phyloP scores from a whole-genome alignment of 2,329 filamentous ascomycete species.

The Annulohypoxylon truncatum region DNA sequence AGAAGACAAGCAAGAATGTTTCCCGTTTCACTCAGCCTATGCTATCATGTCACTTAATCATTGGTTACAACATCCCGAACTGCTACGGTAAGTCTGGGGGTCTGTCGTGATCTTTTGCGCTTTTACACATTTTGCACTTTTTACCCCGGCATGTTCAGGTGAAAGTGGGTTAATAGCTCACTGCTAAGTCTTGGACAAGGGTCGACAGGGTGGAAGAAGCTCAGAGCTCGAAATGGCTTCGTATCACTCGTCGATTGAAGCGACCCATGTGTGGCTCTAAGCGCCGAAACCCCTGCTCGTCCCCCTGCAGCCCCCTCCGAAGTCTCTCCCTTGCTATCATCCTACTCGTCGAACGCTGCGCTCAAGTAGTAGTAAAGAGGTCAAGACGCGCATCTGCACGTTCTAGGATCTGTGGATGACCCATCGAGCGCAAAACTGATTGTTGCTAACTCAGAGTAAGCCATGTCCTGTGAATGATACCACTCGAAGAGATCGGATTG shows the following conservation, averaged over 20 bases:
- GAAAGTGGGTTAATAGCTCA: conserved; percentile 40
- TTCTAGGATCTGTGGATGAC: conserved; percentile 38
- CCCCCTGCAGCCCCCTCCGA: conserved; percentile 57
- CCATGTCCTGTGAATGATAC: conserved; percentile 19
- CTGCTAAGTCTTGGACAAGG: conserved; percentile 8
- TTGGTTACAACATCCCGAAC: conserved; percentile 20
- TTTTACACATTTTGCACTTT: conserved; percentile 21
- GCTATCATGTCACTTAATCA: conserved; percentile 23
- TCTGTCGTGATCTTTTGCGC: conserved; percentile 34
- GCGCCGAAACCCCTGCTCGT: conserved; percentile 65
- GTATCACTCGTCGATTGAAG: conserved; percentile 57
- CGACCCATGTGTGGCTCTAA: conserved; percentile 60
- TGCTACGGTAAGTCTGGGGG: conserved; percentile 21
- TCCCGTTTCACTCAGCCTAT: conserved; percentile 18
- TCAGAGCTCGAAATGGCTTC: conserved; percentile 37
- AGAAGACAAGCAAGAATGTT: conserved; percentile 15
- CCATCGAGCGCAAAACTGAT: conserved; percentile 39
- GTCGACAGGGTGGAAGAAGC: conserved; percentile 1
- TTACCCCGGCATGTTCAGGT: conserved; percentile 33
- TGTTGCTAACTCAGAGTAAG: conserved; percentile 32
- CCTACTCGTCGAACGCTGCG: conserved; percentile 44
- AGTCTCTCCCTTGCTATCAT: conserved; percentile 39
- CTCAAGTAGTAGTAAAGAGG: conserved; percentile 32
- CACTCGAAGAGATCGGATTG: conserved; percentile 28
- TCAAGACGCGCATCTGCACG: conserved; percentile 55